Percentiles rank a stretch among this genome's conserved stretches.
Evolutionary conservation across 2,329 filamentous ascomycete genomes (phyloP).

Genomic region (Aspergillus sp.): DNA sequence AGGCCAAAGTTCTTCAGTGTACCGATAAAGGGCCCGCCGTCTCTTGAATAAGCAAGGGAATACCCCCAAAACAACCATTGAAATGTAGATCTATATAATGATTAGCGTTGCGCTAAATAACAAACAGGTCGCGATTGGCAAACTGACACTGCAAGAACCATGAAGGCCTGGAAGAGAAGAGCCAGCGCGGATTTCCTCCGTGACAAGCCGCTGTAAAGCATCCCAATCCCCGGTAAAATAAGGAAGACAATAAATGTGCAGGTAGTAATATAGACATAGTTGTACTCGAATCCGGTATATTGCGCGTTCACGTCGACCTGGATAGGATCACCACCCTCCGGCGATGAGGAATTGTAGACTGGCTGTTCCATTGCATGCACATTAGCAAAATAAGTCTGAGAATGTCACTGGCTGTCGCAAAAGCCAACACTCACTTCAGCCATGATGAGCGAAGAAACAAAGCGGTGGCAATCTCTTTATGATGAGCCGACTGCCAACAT

Average conservation of each 20-base stretch:
- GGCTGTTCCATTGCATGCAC: slow-evolving; percentile 25
- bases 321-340: slow-evolving; percentile 58
- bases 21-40: slow-evolving; percentile 64
- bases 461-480: too few species aligned
- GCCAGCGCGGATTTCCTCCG: slow-evolving; percentile 64
- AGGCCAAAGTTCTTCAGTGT: slow-evolving; percentile 63
- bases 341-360: slow-evolving; percentile 40
- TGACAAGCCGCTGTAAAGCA: slow-evolving; percentile 65
- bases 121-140: background rate
- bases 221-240: slow-evolving; percentile 67
- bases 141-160: slow-evolving; percentile 57
- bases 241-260: slow-evolving; percentile 65
- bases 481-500: background rate
- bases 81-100: slow-evolving; percentile 41
- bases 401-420: background rate
- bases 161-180: slow-evolving; percentile 64
- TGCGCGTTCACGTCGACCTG: slow-evolving; percentile 59
- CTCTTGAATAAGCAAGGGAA: slow-evolving; percentile 62
- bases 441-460: background rate
- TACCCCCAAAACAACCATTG: slow-evolving; percentile 68
- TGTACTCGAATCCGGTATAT: slow-evolving; percentile 61
- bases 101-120: background rate
- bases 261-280: slow-evolving; percentile 61
- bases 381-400: background rate
- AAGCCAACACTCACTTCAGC: background rate